A percentile compares a stretch with the other conserved stretches of the same genome.
phyloP scores from a whole-genome alignment of 495 filamentous ascomycete species.

The Letharia columbiana region DNA sequence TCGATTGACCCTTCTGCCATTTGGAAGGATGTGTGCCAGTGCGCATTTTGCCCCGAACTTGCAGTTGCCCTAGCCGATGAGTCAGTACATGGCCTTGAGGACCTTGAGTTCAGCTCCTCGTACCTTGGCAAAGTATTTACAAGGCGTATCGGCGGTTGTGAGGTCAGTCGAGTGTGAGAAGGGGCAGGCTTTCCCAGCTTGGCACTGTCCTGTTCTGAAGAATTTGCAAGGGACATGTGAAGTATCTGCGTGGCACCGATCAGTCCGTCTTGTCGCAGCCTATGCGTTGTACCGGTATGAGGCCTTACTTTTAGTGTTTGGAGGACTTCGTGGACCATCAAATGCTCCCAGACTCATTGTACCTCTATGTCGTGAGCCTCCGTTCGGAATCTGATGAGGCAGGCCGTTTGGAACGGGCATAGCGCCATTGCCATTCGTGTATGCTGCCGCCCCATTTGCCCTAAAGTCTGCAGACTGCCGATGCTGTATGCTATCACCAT shows the following conservation, averaged over 20 bases:
- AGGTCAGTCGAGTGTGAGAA: slow-evolving; percentile 86
- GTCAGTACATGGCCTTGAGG: slow-evolving; percentile 1
- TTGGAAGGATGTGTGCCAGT: slow-evolving; percentile 86
- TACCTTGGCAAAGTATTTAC: slow-evolving; percentile 98
- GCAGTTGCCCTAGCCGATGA: slow-evolving; percentile 77
- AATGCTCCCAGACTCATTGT: slow-evolving; percentile 43
- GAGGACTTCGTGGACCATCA: slow-evolving; percentile 70
- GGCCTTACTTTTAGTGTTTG: slow-evolving; percentile 64
- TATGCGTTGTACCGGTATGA: background rate
- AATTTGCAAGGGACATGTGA: slow-evolving; percentile 99
- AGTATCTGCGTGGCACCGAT: slow-evolving; percentile 55
- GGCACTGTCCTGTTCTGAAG: slow-evolving; percentile 90
- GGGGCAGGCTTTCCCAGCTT: slow-evolving; percentile 90
- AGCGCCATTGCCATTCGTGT: slow-evolving; percentile 15
- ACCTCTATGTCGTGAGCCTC: slow-evolving; percentile 21
- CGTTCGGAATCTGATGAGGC: slow-evolving; percentile 23
- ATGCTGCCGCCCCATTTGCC: slow-evolving; percentile 11
- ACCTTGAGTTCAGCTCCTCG: background rate
- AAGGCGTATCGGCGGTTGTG: slow-evolving; percentile 71
- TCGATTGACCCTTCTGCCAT: slow-evolving; percentile 81
- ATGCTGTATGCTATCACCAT: slow-evolving; percentile 14
- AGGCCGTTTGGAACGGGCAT: slow-evolving; percentile 20
- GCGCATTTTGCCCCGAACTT: slow-evolving; percentile 98
- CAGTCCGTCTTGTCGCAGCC: slow-evolving; percentile 19
- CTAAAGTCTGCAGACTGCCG: slow-evolving; percentile 18